Percentiles rank a stretch among this genome's conserved stretches.
Conservation (phyloP, 2,329 filamentous ascomycete genomes). For the Calonectria pteridis region DNA sequence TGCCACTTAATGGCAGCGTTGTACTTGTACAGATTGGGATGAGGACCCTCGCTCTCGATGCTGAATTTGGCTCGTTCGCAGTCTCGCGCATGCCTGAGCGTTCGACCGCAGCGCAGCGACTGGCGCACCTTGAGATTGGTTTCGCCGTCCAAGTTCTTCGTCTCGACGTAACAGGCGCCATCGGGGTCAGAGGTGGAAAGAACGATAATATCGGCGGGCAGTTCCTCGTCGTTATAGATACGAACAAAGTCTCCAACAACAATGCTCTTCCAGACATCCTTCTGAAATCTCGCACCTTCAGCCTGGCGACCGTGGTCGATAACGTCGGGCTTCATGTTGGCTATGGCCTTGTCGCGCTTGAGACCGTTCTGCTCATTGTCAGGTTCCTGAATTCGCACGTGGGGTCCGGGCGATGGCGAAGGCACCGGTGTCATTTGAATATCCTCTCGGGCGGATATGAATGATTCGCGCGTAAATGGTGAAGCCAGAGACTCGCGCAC, state of each 20-base stretch:
- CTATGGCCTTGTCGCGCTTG: slow-evolving; percentile 53
- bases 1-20: slow-evolving; percentile 90
- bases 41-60: slow-evolving; percentile 91
- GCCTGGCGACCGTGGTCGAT: slow-evolving; percentile 78
- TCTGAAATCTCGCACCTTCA: slow-evolving; percentile 86
- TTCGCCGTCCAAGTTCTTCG: slow-evolving; percentile 97
- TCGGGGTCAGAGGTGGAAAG: slow-evolving; percentile 94
- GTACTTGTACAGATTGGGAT: slow-evolving; percentile 96
- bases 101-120: slow-evolving; percentile 85
- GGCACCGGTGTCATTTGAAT: slow-evolving; percentile 98
- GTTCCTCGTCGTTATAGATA: slow-evolving; percentile 94
- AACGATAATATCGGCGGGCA: slow-evolving; percentile 93
- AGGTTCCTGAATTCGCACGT: slow-evolving; percentile 55
- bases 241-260: slow-evolving; percentile 97
- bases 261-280: slow-evolving; percentile 94
- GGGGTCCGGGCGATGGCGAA: slow-evolving; percentile 74
- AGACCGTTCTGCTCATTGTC: slow-evolving; percentile 47
- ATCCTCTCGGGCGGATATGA: slow-evolving; percentile 71
- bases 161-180: slow-evolving; percentile 96
- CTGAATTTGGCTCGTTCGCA: slow-evolving; percentile 90
- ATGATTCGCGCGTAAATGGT: slow-evolving; percentile 67
- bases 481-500: slow-evolving; percentile 58
- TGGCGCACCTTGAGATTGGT: slow-evolving; percentile 97
- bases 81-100: slow-evolving; percentile 88
- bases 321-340: slow-evolving; percentile 67